phyloP scores from a whole-genome alignment of 805 yeast species.

The Cyberlindnera nakhonratchasimensis region DNA sequence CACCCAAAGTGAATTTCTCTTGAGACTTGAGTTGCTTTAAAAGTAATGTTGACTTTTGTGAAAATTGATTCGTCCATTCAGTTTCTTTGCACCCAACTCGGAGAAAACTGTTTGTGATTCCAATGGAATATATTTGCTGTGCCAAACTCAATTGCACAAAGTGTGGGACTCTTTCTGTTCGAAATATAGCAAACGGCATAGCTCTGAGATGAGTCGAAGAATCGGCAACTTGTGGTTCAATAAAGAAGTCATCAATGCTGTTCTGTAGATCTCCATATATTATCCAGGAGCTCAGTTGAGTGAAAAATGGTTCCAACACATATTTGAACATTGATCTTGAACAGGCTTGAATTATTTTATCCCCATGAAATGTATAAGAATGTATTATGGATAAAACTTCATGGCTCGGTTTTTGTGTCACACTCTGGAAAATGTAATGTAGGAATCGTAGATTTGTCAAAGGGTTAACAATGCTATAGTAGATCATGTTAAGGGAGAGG shows the following conservation, averaged over 20 bases:
- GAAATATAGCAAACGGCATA: background rate
- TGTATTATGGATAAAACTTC: slow-evolving; percentile 53
- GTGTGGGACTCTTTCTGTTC: slow-evolving; percentile 39
- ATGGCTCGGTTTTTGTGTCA: slow-evolving; percentile 38
- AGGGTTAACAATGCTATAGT: slow-evolving; percentile 44
- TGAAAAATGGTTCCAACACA: slow-evolving; percentile 56
- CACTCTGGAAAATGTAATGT: slow-evolving; percentile 38
- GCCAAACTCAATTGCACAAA: slow-evolving; percentile 42
- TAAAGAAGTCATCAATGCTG: slow-evolving; percentile 55
- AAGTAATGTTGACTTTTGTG: slow-evolving; percentile 16
- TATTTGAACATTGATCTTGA: slow-evolving; percentile 43
- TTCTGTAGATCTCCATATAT: slow-evolving; percentile 59
- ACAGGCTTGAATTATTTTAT: slow-evolving; percentile 43
- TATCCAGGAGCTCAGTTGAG: slow-evolving; percentile 63
- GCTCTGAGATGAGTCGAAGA: background rate
- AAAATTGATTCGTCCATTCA: slow-evolving; percentile 50
- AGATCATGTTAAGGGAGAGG: slow-evolving; percentile 29
- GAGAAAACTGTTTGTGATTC: slow-evolving; percentile 66
- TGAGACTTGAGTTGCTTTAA: slow-evolving; percentile 28
- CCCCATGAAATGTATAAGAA: slow-evolving; percentile 59
- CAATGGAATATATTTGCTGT: slow-evolving; percentile 56
- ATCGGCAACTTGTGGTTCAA: background rate
- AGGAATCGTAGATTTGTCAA: slow-evolving; percentile 57
- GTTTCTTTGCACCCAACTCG: slow-evolving; percentile 63
- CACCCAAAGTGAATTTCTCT: slow-evolving; percentile 10